Base-by-base conservation (phyloP, 495 filamentous ascomycete species). In the Podospora bellae-mahoneyi region DNA sequence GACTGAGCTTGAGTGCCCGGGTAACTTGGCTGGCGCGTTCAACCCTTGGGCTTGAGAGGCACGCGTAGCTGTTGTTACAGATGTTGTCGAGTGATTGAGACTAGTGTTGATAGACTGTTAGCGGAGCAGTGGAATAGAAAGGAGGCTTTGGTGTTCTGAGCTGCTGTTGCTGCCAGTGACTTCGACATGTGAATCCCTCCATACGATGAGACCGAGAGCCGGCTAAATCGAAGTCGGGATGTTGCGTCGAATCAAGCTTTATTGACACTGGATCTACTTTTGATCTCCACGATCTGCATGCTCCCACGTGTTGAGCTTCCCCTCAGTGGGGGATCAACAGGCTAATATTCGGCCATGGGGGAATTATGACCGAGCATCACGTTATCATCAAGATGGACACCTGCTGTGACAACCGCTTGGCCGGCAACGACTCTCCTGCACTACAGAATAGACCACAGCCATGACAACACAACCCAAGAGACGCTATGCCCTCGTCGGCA, bases 401-500 rank as follows among this genome's bases (percentile, higher is more conserved):
- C 23, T 23, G 23, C 23, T 23, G 23, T 23, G 23, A 1, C 23
- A 23, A 23, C 23, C 23, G 23, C 23, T 23, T 23, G 23, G 23
- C 23, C 23, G 23, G 23, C 23, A 23, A 23, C 19, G 16, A 56
- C 15, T 20, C 54, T 18, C 55, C 2, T 4, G 4, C 55, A 59
- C 7, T 60, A 60, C 61, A 71, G 30, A 7, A 48, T 5, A 48
- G 15, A 16, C 60, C 3, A 57, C 23, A 18, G 63, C 28, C n/a
- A 69, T 68, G 66, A 64, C 65, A 16, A 15, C 5, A n/a, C 20
- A 34, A 32, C 59, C 64, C 44, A 73, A 65, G 62, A 81, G 75
- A 64, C 74, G 77, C 27, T 83, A 82, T 69, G 80, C 80, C 64
- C 73, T 82, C 62, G 73, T 84, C 64, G 77, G 85, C 76, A 74